Evolutionary conservation across 305 asterid species (phyloP).

Genomic region (Stenogyne calaminthoides): DNA sequence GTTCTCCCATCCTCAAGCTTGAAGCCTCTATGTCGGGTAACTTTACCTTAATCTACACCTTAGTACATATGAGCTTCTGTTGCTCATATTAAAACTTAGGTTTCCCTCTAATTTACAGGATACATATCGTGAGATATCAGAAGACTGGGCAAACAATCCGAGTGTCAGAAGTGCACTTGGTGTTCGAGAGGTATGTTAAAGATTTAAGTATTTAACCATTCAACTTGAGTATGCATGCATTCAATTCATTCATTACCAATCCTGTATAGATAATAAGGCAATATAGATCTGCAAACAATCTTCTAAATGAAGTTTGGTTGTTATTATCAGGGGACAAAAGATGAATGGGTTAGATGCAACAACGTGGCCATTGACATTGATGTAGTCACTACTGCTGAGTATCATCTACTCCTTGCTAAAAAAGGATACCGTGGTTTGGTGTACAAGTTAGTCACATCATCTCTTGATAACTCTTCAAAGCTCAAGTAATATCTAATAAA

Average conservation of each 20-base stretch:
- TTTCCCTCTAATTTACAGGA: conserved; percentile 13
- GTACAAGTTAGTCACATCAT: conserved; percentile 34
- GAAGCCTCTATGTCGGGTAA: conserved; percentile 25
- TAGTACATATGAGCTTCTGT: not conserved
- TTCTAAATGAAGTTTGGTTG: not conserved
- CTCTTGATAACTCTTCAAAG: not conserved
- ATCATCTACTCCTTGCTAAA: conserved; percentile 41
- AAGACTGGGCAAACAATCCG: conserved; percentile 37
- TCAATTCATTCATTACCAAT: not conserved
- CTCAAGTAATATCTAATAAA: not conserved
- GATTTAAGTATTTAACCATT: not conserved
- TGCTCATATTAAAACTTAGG: not conserved
- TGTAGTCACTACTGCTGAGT: conserved; percentile 26
- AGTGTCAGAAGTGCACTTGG: conserved; percentile 35
- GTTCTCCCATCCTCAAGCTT: conserved; percentile 22
- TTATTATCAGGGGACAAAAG: conserved; percentile 45
- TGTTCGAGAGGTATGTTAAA: conserved; percentile 31
- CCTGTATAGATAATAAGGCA: not conserved
- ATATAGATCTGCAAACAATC: not conserved
- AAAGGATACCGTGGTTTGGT: conserved; percentile 40
- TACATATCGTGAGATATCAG: conserved; percentile 18
- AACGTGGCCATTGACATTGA: conserved; percentile 9
- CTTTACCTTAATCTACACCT: conserved; percentile 8
- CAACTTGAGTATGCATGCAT: not conserved
- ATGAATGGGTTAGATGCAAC: conserved; percentile 48